Evolutionary conservation across 2,329 filamentous ascomycete genomes (phyloP).

Genomic region (Aspergillus pseudoviridinutans): DNA sequence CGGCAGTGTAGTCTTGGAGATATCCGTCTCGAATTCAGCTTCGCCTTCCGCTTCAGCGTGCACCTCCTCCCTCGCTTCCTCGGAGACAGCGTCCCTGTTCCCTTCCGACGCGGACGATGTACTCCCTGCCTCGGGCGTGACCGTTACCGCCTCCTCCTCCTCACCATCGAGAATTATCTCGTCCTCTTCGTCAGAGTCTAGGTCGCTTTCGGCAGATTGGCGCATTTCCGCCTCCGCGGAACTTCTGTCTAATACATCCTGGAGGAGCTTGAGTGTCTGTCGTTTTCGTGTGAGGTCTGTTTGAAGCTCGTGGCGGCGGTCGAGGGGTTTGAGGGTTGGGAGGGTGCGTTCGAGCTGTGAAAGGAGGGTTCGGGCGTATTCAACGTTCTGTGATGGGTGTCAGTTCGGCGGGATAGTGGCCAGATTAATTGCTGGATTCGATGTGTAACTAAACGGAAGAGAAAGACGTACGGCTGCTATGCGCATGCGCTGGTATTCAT

Average conservation of each 20-base stretch:
- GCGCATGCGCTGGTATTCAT: slow-evolving; percentile 42
- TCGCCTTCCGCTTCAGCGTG: slow-evolving; percentile 18
- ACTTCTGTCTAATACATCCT: slow-evolving; percentile 31
- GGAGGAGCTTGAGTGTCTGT: slow-evolving; percentile 30
- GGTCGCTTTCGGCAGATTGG: slow-evolving; percentile 3
- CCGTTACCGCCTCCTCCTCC: neutral
- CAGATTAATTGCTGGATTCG: neutral
- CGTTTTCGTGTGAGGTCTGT: slow-evolving; percentile 39
- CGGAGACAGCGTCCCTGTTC: slow-evolving; percentile 8
- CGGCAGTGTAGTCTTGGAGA: neutral
- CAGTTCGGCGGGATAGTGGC: neutral
- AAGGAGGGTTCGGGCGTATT: slow-evolving; percentile 42
- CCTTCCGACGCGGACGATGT: slow-evolving; percentile 1
- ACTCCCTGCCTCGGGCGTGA: slow-evolving; percentile 21
- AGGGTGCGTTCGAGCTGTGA: slow-evolving; percentile 39
- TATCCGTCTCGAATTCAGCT: neutral
- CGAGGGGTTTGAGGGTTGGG: slow-evolving; percentile 36
- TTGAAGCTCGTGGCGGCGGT: slow-evolving; percentile 37
- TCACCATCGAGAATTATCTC: slow-evolving; percentile 20
- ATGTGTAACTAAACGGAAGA: neutral
- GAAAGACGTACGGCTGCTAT: slow-evolving; percentile 34
- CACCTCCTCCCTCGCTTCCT: slow-evolving; percentile 6
- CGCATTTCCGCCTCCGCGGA: slow-evolving; percentile 20
- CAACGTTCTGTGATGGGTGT: slow-evolving; percentile 35
- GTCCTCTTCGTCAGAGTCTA: slow-evolving; percentile 16